Base-by-base conservation (phyloP, 768 basidiomycete species). In the Kwoniella mangroviensis region DNA sequence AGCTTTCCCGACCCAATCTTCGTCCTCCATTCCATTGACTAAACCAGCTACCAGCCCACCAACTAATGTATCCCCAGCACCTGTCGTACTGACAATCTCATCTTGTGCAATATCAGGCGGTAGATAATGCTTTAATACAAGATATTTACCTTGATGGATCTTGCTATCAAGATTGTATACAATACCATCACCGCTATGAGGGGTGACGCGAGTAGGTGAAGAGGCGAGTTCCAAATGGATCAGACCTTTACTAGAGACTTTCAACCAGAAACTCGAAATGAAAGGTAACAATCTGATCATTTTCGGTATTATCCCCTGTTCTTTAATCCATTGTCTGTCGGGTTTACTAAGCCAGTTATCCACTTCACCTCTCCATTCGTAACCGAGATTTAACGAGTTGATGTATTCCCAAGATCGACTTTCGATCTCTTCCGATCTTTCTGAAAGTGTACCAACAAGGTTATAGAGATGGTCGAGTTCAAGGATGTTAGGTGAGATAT, bases 31-130 rank as follows among this genome's bases (percentile, higher is more conserved):
- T 6, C 59, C 68, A 19, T 49, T 40, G 1, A 85, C 81, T 13
- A 94, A 82, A 10, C 85, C 84, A 5, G 93, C 90, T n/a, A 95
- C 82, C 40, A 97, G 78, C 1, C 90, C 88, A 6, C 94, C 95
- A 1, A 92, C 94, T 26, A 97, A 87, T 3, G 92, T 90, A 83
- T 98, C 95, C 0, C 95, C 95, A 0, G 92, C 94, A 1, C 96
- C 96, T 0, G 95, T 98, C 10, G 93, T 92, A 73, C 90, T 94
- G 22, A 90, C 83, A 11, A 85, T 75, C 26, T 80, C 75, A 17
- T 81, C 79, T 6, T 88, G 74, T 3, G 69, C 76, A 11, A 87
- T 83, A 17, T 85, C 71, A 1, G 82, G 78, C 9, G 92, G 86
- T 12, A 92, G 88, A 80, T 91, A 93, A 79, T 94, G 91, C 52